phyloP scores from a whole-genome alignment of 192 early-diverging fungal genomes.

The Backusella mclennaniae region DNA sequence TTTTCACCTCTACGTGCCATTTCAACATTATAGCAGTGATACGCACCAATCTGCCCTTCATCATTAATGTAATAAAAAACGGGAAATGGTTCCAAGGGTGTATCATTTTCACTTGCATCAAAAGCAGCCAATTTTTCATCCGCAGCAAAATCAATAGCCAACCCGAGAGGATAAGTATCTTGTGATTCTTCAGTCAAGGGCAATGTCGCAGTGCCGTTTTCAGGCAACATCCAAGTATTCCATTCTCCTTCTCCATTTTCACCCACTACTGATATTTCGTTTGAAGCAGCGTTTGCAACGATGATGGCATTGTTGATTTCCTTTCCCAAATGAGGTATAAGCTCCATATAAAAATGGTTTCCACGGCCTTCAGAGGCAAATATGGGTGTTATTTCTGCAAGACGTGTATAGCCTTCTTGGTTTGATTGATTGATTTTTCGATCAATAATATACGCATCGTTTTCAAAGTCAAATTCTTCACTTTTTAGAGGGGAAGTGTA shows the following conservation, averaged over 20 bases:
- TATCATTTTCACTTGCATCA: constrained; percentile 50
- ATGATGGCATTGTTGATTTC: constrained; percentile 39
- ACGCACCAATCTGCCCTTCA: constrained; percentile 62
- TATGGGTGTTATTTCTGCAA: constrained; percentile 59
- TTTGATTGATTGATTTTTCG: constrained; percentile 39
- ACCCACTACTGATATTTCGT: constrained; percentile 52
- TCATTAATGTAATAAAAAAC: constrained; percentile 72
- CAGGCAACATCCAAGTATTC: constrained; percentile 69
- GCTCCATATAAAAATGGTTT: constrained; percentile 60
- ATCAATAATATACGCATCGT: constrained; percentile 60
- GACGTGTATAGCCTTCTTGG: constrained; percentile 45
- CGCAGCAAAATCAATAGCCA: constrained; percentile 73
- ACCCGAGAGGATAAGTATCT: constrained; percentile 68
- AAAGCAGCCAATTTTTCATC: constrained; percentile 51
- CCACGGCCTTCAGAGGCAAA: constrained; percentile 46
- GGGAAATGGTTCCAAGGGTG: constrained; percentile 57
- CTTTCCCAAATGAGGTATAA: constrained; percentile 54
- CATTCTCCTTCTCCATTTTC: constrained; percentile 47
- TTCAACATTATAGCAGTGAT: constrained; percentile 58
- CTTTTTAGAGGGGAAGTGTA: constrained; percentile 47
- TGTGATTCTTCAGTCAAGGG: constrained; percentile 57
- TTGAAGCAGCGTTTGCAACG: constrained; percentile 40
- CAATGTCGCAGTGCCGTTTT: constrained; percentile 48
- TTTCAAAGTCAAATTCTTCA: constrained; percentile 27
- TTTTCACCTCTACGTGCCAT: constrained; percentile 40